Base-by-base conservation (phyloP, 768 basidiomycete species). In the Termitomyces heimii region DNA sequence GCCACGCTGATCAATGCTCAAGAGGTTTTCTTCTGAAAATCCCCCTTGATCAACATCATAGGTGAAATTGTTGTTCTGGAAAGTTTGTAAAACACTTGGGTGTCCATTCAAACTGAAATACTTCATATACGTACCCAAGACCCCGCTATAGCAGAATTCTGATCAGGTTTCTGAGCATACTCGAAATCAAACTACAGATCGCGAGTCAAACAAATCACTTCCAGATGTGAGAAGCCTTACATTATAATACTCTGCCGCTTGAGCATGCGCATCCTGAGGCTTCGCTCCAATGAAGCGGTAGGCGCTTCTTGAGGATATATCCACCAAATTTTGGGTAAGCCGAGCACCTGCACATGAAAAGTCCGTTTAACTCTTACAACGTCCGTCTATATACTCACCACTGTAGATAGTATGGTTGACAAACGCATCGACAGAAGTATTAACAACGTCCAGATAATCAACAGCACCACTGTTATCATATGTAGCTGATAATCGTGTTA, bases 1-100 rank as follows among this genome's bases (percentile, higher is more conserved):
- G 3, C 86, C 86, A 22, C 83, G 78, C 58, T 78, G 83, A 62
- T 88, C 86, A 48, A 83, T 75, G 13, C 73, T 77, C 62, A 88
- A 70, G 32, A 71, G 66, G 58, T 85, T 83, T 22, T 72, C 72
- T 28, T 75, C 73, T 0, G 84, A 82, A 64, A 84, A 88, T 1
- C 84, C 86, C 42, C 83, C 84, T 60, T 72, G 70, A 63, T 75
- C 75, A 0, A 72, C 65, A 43, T 78, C 71, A 62, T 74, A 77
- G 32, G 87, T 87, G 61, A 80, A 83, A 64, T 88, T 88, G 63
- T 85, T 83, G 50, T 78, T 81, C 84, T 85, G 44, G 24, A 4
- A 6, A 50, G 16, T 26, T 20, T 5, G 14, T 24, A 10, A n/a
- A 16, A 16, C 9, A 26, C 16, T 20, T 50, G 16, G 0, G 34